A percentile compares a stretch with the other conserved stretches of the same genome.
Evolutionary conservation across 2,329 filamentous ascomycete genomes (phyloP).

Genomic region (Fusarium zealandicum): DNA sequence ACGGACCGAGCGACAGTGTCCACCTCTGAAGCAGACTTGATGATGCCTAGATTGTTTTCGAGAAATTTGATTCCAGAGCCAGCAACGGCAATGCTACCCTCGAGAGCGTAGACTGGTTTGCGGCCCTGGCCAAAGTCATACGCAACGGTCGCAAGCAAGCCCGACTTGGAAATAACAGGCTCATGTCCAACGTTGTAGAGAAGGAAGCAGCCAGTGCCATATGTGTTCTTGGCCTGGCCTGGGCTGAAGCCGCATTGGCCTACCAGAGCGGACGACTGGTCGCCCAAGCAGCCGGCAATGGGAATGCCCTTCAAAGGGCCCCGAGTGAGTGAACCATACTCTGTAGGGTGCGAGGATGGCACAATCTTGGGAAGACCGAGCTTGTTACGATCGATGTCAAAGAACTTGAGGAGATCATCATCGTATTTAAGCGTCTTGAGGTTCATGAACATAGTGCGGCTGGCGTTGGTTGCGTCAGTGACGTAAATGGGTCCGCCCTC

Average conservation of each 20-base stretch:
- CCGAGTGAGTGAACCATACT: conserved; percentile 71
- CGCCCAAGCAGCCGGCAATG: conserved; percentile 85
- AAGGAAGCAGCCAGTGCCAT: conserved; percentile 88
- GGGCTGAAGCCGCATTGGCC: conserved; percentile 85
- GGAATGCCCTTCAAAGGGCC: conserved; percentile 73
- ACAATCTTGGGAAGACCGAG: conserved; percentile 83
- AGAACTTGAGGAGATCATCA: conserved; percentile 78
- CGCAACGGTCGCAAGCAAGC: conserved; percentile 84
- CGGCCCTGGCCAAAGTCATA: conserved; percentile 74
- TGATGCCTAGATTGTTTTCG: conserved; percentile 68
- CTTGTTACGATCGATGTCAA: conserved; percentile 73
- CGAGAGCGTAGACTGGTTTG: conserved; percentile 77
- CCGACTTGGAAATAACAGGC: conserved; percentile 84
- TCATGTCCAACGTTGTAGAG: conserved; percentile 87
- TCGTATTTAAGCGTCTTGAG: conserved; percentile 82
- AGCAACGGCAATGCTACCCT: conserved; percentile 84
- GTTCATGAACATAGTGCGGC: conserved; percentile 95
- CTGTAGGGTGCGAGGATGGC: conserved; percentile 76
- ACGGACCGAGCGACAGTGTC: conserved; percentile 61
- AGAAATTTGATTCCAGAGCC: conserved; percentile 82
- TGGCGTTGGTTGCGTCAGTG: conserved; percentile 88
- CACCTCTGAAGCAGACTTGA: conserved; percentile 58
- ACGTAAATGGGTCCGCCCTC: conserved; percentile 69
- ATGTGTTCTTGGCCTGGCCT: conserved; percentile 88
- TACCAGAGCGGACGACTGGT: conserved; percentile 86